Percentiles rank a stretch among this genome's conserved stretches.
Conservation (phyloP, 805 yeast genomes). For the Monosporozyma yasuniensis region DNA sequence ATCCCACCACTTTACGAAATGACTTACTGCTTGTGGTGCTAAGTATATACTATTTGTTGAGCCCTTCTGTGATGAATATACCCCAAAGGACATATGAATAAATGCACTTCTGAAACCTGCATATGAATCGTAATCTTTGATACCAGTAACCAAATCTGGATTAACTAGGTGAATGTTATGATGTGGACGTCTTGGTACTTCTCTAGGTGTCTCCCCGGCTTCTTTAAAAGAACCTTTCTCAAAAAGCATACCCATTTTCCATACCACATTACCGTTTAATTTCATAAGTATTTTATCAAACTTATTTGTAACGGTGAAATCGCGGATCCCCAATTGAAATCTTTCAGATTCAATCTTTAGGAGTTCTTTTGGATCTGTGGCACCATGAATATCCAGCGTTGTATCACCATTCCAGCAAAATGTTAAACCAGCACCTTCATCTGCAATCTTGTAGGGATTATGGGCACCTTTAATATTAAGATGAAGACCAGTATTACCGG, state of each 20-base stretch:
- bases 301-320: conserved; percentile 22
- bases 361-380: conserved; percentile 40
- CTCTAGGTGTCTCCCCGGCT: conserved; percentile 36
- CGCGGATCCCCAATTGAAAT: conserved; percentile 51
- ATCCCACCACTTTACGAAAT: conserved; percentile 76
- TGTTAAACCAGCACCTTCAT: conserved; percentile 53
- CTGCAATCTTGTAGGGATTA: conserved; percentile 50
- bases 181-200: conserved; percentile 47
- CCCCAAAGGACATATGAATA: conserved; percentile 44
- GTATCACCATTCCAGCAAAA: conserved; percentile 57
- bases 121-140: conserved; percentile 48
- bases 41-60: conserved; percentile 62
- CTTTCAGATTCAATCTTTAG: conserved; percentile 45
- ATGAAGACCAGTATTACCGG: conserved; percentile 41
- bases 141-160: conserved; percentile 40
- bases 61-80: conserved; percentile 28
- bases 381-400: conserved; percentile 41
- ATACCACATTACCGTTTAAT: conserved; percentile 57
- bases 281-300: conserved; percentile 47
- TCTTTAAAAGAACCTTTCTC: conserved; percentile 46
- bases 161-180: conserved; percentile 52
- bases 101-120: conserved; percentile 53
- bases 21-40: conserved; percentile 58
- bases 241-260: conserved; percentile 69
- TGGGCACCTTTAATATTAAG: conserved; percentile 54